Evolutionary conservation across 768 basidiomycete species (phyloP), one percentile per base, ranked within the genome.

Genomic region (Pulveroboletus frians): DNA sequence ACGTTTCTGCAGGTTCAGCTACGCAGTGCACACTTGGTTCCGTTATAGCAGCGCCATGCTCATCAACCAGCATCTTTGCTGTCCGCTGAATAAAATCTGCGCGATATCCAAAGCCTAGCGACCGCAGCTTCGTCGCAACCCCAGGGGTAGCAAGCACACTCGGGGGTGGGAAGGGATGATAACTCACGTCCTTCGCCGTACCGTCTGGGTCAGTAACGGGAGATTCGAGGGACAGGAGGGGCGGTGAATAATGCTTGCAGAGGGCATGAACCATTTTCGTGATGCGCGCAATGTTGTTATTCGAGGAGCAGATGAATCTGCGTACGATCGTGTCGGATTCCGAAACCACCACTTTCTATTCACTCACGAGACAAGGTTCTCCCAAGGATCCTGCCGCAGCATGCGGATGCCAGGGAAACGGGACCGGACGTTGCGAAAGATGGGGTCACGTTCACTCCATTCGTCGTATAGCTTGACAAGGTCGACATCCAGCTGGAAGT

Each of bases 281-380:
- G 59, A 99, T 99, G 6, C 96, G 88, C 5, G 81, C 70, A 43
- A 99, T 98, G 59, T 98, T 93, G 66, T 98, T 98, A 62, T 97
- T 97, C 3, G 92, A 90, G 3, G 93, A 96, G 64, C 95, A 98
- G 55, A 99, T 96, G 71, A 98, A 99, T 9, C 94, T 95, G 46
- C 15, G 20, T 29, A 53, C 27, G 26, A 39, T 52, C 47, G 44
- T 31, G 47, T 65, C 32, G 50, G 52, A 18, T 18, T 15, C 23
- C 43, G 35, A 47, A 45, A 50, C 29, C 1, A 42, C 43, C 39
- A 11, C 36, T 39, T 35, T 43, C 30, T 52, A 31, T 46, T 39
- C 39, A 81, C 89, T 59, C 67, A 96, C 93, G 91, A 92, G 38
- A 97, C 71, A 26, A 98, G 77, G 59, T 89, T 94, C 70, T 98